Conservation (phyloP, 176 grass and related monocot genomes). For the Avena sativa region DNA sequence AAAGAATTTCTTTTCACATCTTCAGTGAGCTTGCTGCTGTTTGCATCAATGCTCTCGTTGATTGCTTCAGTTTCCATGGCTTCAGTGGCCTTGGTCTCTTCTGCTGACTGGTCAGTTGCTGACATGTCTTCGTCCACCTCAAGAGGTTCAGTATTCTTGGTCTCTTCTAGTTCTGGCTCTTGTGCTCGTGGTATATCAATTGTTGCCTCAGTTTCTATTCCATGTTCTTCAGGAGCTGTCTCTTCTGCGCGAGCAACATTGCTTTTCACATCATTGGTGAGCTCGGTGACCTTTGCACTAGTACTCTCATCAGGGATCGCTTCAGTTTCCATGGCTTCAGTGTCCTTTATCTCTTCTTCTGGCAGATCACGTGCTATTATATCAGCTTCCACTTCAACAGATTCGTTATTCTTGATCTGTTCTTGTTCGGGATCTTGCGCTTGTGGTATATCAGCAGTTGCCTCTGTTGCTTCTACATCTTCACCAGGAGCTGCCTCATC, state of each 20-base stretch:
- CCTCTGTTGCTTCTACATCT: slow-evolving; percentile 10
- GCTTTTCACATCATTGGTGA: slow-evolving; percentile 21
- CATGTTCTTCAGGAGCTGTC: slow-evolving; percentile 25
- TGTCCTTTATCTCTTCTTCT: slow-evolving; percentile 25
- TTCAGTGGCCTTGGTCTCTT: slow-evolving; percentile 12
- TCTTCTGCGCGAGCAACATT: slow-evolving; percentile 11
- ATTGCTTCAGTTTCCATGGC: slow-evolving; percentile 35
- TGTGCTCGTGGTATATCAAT: slow-evolving; percentile 23
- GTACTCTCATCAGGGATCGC: neutral
- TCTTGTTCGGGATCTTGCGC: slow-evolving; percentile 25
- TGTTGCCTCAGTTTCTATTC: slow-evolving; percentile 5
- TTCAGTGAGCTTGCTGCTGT: slow-evolving; percentile 5
- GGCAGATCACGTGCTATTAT: neutral
- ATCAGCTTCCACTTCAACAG: slow-evolving; percentile 32
- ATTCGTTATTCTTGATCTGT: slow-evolving; percentile 39
- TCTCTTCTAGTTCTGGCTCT: slow-evolving; percentile 41
- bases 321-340: slow-evolving; percentile 38
- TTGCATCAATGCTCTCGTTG: slow-evolving; percentile 20
- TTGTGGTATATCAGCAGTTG: slow-evolving; percentile 15
- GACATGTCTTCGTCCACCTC: slow-evolving; percentile 21
- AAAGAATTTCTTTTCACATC: neutral
- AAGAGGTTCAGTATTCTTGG: slow-evolving; percentile 27
- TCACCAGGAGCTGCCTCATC: neutral
- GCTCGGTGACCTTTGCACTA: slow-evolving; percentile 16
- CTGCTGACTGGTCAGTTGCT: slow-evolving; percentile 1